Conservation (phyloP, 371 early-diverging fungal species). For the Rhizomucor miehei region DNA sequence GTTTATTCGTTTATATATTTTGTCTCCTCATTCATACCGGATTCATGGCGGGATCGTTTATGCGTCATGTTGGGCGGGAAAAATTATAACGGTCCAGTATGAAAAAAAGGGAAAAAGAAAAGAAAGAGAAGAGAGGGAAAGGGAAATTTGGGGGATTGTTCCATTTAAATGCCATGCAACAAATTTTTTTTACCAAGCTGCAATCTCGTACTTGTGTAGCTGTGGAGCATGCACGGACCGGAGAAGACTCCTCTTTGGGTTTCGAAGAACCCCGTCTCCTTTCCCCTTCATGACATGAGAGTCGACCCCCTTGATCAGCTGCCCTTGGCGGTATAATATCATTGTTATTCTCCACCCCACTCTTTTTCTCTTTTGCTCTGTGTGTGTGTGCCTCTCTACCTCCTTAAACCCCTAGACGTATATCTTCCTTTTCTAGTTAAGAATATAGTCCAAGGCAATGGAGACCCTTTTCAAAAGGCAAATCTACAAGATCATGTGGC, state of each 20-base stretch:
- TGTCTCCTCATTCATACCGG: constrained; percentile 1
- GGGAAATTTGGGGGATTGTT: background rate
- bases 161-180: constrained; percentile 12
- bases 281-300: no score
- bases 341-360: no score
- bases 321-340: no score
- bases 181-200: constrained; percentile 10
- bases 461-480: no score
- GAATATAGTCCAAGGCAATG: no score
- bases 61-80: constrained; percentile 1
- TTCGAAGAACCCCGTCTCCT: no score
- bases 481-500: constrained; percentile 10
- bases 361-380: no score
- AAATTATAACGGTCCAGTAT: background rate
- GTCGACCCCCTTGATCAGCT: no score
- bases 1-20: no score
- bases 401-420: no score
- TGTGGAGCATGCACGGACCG: constrained; percentile 24
- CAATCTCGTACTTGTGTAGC: constrained; percentile 22
- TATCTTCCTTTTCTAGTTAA: no score
- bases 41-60: constrained; percentile 11
- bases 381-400: no score
- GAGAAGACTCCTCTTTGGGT: constrained; percentile 12
- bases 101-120: constrained; percentile 2
- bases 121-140: constrained; percentile 7